A percentile compares a stretch with the other conserved stretches of the same genome.
phyloP scores from a whole-genome alignment of 2,329 filamentous ascomycete species.

The Hypoxylon sp. region DNA sequence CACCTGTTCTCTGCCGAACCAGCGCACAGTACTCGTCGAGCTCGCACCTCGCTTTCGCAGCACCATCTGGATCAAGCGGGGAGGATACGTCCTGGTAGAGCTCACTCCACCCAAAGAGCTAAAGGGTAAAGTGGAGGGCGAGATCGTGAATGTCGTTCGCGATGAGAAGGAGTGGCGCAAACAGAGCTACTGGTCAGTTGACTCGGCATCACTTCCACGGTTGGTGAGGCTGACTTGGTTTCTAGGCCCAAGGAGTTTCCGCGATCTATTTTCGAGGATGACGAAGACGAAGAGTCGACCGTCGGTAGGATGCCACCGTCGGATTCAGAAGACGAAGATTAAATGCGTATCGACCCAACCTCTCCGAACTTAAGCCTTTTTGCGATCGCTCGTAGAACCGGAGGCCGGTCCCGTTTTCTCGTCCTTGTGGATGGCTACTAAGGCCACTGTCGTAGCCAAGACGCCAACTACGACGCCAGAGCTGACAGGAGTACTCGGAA shows the following conservation, averaged over 20 bases:
- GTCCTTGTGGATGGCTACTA: slow-evolving; percentile 63
- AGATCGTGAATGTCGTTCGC: slow-evolving; percentile 92
- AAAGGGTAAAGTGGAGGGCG: slow-evolving; percentile 83
- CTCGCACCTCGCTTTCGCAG: slow-evolving; percentile 88
- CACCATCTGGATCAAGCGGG: slow-evolving; percentile 92
- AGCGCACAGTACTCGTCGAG: slow-evolving; percentile 78
- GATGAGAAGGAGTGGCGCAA: slow-evolving; percentile 95
- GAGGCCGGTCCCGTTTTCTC: slow-evolving; percentile 38
- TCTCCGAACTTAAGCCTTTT: slow-evolving; percentile 39
- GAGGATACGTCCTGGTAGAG: slow-evolving; percentile 88
- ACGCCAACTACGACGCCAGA: slow-evolving; percentile 75
- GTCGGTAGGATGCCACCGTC: slow-evolving; percentile 88
- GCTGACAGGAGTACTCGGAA: slow-evolving; percentile 76
- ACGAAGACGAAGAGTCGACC: slow-evolving; percentile 81
- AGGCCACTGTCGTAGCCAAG: slow-evolving; percentile 74
- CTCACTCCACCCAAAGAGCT: slow-evolving; percentile 71
- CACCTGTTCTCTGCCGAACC: slow-evolving; percentile 77
- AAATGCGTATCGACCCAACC: slow-evolving; percentile 28
- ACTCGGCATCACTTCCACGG: slow-evolving; percentile 4
- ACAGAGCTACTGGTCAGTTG: slow-evolving; percentile 81
- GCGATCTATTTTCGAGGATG: slow-evolving; percentile 72
- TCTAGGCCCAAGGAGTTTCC: slow-evolving; percentile 83
- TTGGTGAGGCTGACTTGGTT: slow-evolving; percentile 41
- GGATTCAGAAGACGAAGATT: slow-evolving; percentile 77
- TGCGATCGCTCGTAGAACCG: slow-evolving; percentile 39